These are phyloP conservation scores for Cicer chorassanicum DNA, from an alignment of 306 rosid genomes.

Conservation along the genomic window DNA sequence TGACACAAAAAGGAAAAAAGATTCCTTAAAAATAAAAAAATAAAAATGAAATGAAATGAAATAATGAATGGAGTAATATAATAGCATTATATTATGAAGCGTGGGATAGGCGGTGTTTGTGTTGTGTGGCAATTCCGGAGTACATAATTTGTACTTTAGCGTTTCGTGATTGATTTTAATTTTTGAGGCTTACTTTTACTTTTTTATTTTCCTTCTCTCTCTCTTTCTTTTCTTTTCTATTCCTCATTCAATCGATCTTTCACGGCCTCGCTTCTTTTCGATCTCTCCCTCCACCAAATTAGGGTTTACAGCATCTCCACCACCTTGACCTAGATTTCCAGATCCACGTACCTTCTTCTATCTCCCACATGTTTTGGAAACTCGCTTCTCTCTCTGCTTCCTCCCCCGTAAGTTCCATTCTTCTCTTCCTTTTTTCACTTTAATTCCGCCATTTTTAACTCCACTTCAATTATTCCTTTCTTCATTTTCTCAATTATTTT, in stretches of 20 bases:
- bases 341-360: slow-evolving; percentile 62
- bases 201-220: slow-evolving; percentile 25
- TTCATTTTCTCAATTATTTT: slow-evolving; percentile 4
- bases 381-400: slow-evolving; percentile 87
- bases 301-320: slow-evolving; percentile 69
- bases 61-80: too few species aligned
- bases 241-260: slow-evolving; percentile 55
- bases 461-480: slow-evolving; percentile 8
- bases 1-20: too few species aligned
- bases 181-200: slow-evolving; percentile 1
- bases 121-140: slow-evolving; percentile 53
- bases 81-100: not conserved
- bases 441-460: slow-evolving; percentile 43
- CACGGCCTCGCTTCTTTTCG: slow-evolving; percentile 66
- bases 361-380: slow-evolving; percentile 93
- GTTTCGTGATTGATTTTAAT: slow-evolving; percentile 44
- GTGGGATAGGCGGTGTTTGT: slow-evolving; percentile 42
- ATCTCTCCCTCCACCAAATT: slow-evolving; percentile 65
- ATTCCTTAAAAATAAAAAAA: too few species aligned
- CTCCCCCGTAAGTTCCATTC: slow-evolving; percentile 77
- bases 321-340: slow-evolving; percentile 41
- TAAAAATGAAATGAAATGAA: too few species aligned
- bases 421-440: slow-evolving; percentile 28
- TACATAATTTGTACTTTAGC: slow-evolving; percentile 51
- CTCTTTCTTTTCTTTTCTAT: not conserved